phyloP scores from a whole-genome alignment of 345 rosid genomes.

The Melaleuca quinquenervia region DNA sequence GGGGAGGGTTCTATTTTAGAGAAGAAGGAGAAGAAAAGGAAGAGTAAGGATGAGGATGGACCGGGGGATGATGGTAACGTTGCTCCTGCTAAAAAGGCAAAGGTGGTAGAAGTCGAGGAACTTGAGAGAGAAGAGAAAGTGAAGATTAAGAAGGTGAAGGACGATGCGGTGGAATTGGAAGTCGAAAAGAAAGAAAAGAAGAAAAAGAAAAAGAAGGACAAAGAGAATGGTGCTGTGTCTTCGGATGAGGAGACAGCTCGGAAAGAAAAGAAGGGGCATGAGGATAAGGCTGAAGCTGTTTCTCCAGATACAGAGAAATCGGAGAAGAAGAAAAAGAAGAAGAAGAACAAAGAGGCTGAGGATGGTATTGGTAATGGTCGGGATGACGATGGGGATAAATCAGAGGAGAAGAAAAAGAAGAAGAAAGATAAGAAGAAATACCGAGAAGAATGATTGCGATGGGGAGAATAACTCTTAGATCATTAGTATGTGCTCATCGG shows the following conservation, averaged over 20 bases:
- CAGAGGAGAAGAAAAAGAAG: constrained; percentile 67
- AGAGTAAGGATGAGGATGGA: constrained; percentile 1
- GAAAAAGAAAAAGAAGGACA: constrained; percentile 42
- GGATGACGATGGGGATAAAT: constrained; percentile 31
- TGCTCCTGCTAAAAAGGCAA: constrained; percentile 47
- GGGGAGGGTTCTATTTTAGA: constrained; percentile 9
- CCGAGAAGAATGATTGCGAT: constrained; percentile 12
- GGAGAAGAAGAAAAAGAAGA: constrained; percentile 65
- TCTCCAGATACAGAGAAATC: constrained; percentile 33
- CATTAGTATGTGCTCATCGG: background rate
- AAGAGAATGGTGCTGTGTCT: constrained; percentile 24
- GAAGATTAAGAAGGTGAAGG: constrained; percentile 22
- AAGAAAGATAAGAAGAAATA: constrained; percentile 54
- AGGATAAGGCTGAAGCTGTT: constrained; percentile 17
- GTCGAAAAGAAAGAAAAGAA: constrained; percentile 33
- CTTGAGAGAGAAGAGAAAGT: constrained; percentile 16
- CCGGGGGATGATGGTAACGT: constrained; percentile 21
- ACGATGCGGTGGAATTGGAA: constrained; percentile 13
- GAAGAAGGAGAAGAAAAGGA: constrained; percentile 26
- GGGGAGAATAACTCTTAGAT: background rate
- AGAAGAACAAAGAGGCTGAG: constrained; percentile 47
- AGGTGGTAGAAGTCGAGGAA: constrained; percentile 20
- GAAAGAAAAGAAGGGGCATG: constrained; percentile 40
- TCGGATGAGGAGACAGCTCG: constrained; percentile 19
- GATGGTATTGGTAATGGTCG: constrained; percentile 20